Evolutionary conservation across 192 early-diverging fungal species (phyloP), one percentile per base, ranked within the genome.

Genomic region (Coemansia sp.): DNA sequence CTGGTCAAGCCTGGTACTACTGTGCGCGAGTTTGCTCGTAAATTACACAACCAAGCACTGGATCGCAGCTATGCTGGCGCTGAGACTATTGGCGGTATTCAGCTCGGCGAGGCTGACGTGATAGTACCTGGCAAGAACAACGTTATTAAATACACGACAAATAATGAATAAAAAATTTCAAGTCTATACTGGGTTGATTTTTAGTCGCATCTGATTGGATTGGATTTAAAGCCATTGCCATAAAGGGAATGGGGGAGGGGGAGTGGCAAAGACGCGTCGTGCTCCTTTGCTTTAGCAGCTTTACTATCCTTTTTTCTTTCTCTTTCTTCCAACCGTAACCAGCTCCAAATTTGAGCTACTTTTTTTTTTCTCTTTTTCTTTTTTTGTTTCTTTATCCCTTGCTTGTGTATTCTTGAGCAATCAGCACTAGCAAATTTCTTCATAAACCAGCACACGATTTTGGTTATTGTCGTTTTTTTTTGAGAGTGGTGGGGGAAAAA

Each of bases 21-120:
- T 0, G 92, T 95, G 24, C 85, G 90, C 34, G 89, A 93, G 72
- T 87, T 94, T 85, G 92, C 93, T 12, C 73, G 79, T 29, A 89
- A 86, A 63, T 78, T 95, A 47, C 89, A 93, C 34, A 64, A 50
- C 24, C 55, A 62, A 46, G 44, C 24, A 3, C 29, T 80, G 1
- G 68, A 76, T 44, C 84, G 86, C 41, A 85, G 87, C 33, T 94
- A 92, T 38, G 86, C 85, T 6, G 92, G 90, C 18, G 89, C 91
- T 0, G 93, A 95, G 62, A 94, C 92, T 1, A 87, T 94, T 12
- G 93, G 92, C 43, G 84, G 83, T 38, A 81, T 90, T 33, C 83
- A 92, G 90, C 87, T 94, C 74, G 76, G 41, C n/a, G 82, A 81
- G 47, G 53, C 77, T 64, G 81, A 83, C 31, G 68, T 64, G 1